Percentiles rank a stretch among this genome's conserved stretches.
phyloP scores from a whole-genome alignment of 1,284 basidiomycete genomes.

The Tilletia indica region DNA sequence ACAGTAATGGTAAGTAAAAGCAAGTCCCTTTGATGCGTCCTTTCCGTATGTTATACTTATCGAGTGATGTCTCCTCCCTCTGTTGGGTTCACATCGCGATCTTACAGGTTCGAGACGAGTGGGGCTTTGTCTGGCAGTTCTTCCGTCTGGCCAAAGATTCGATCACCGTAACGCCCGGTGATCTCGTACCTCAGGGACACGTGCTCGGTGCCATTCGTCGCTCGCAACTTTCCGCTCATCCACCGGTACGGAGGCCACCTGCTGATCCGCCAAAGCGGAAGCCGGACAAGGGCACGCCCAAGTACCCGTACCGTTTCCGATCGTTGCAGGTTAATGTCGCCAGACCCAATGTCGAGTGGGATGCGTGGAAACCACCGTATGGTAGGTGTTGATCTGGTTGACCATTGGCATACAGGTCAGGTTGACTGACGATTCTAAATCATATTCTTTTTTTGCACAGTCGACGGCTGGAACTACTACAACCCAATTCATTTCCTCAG shows the following conservation, averaged over 20 bases:
- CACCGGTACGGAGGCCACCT: constrained; percentile 33
- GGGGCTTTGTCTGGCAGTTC: constrained; percentile 46
- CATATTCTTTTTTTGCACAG: neutral
- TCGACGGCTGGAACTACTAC: constrained; percentile 41
- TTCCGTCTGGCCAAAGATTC: constrained; percentile 34
- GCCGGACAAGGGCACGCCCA: constrained; percentile 28
- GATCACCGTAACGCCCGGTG: constrained; percentile 27
- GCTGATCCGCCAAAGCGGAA: constrained; percentile 32
- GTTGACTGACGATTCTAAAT: neutral
- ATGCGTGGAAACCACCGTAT: constrained; percentile 33
- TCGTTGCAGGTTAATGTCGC: constrained; percentile 41
- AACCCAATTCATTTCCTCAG: constrained; percentile 41
- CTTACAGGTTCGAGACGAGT: constrained; percentile 39
- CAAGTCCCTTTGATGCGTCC: neutral
- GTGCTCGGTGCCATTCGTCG: constrained; percentile 35
- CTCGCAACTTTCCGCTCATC: constrained; percentile 27
- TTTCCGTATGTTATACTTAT: neutral
- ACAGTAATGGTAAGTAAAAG: constrained; percentile 27
- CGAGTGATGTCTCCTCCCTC: neutral
- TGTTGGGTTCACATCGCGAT: neutral
- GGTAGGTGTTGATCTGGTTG: constrained; percentile 3
- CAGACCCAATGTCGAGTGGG: constrained; percentile 34
- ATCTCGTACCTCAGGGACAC: constrained; percentile 34
- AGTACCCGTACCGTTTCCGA: constrained; percentile 41
- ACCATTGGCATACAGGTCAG: neutral